Percentiles rank a stretch among this genome's conserved stretches.
phyloP scores from a whole-genome alignment of 192 early-diverging fungal species.

The Funneliformis geosporum region DNA sequence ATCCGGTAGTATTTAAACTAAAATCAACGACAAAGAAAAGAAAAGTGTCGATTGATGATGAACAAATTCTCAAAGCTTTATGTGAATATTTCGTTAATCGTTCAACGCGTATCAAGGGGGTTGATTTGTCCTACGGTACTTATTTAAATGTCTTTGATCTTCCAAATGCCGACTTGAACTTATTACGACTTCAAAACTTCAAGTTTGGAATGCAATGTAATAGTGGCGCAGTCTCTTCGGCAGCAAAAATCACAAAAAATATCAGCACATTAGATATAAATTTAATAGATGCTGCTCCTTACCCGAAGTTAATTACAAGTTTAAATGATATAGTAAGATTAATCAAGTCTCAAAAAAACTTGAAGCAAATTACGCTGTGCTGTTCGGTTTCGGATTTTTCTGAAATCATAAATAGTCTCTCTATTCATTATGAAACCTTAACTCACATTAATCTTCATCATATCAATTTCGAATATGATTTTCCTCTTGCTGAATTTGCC shows the following conservation, averaged over 20 bases:
- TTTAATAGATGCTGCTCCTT: background rate
- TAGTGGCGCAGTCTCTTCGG: background rate
- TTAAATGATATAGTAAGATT: background rate
- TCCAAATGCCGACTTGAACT: background rate
- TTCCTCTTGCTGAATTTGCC: background rate
- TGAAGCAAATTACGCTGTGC: background rate
- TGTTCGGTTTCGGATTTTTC: background rate
- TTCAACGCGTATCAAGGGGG: background rate
- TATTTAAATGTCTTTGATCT: background rate
- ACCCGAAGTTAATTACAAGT: background rate
- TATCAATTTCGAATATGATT: background rate
- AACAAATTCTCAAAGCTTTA: background rate
- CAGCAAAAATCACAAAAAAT: background rate
- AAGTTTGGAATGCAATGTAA: background rate
- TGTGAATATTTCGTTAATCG: background rate
- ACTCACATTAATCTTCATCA: background rate
- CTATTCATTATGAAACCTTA: background rate
- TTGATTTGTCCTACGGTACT: background rate
- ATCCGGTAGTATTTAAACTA: background rate
- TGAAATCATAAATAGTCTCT: background rate
- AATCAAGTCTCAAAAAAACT: background rate
- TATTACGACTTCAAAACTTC: background rate
- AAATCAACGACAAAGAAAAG: background rate
- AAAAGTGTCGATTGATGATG: background rate
- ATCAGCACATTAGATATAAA: background rate